phyloP scores from a whole-genome alignment of 2,329 filamentous ascomycete species.

The Colletotrichum trifolii region DNA sequence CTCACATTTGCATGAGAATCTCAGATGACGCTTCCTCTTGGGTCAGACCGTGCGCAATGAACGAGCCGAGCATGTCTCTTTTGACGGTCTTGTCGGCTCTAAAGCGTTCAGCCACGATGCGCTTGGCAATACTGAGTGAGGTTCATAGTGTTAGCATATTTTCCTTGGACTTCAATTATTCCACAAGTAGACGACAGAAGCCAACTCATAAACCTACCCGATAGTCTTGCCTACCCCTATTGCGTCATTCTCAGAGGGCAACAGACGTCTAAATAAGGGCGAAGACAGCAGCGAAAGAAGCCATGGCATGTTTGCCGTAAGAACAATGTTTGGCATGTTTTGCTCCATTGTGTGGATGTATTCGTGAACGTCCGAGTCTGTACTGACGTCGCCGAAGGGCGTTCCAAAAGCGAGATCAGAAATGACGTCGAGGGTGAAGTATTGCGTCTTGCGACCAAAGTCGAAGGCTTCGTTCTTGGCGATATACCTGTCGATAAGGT shows the following conservation, averaged over 20 bases:
- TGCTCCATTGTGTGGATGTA: slow-evolving; percentile 58
- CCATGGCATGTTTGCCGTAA: slow-evolving; percentile 55
- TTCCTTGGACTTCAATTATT: too few relatives aligned
- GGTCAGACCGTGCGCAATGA: slow-evolving; percentile 52
- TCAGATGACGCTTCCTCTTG: slow-evolving; percentile 56
- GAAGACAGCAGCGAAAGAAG: slow-evolving; percentile 53
- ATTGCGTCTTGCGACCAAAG: slow-evolving; percentile 58
- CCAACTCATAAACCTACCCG: slow-evolving; percentile 50
- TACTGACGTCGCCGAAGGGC: slow-evolving; percentile 57
- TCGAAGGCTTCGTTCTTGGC: slow-evolving; percentile 56
- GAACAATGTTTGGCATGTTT: slow-evolving; percentile 56
- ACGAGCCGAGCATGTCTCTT: slow-evolving; percentile 63
- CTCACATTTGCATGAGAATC: slow-evolving; percentile 50
- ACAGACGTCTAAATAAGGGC: slow-evolving; percentile 51
- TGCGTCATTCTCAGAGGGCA: slow-evolving; percentile 53
- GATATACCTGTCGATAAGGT: slow-evolving; percentile 56
- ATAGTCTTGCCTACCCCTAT: slow-evolving; percentile 55
- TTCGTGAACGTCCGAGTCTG: slow-evolving; percentile 58
- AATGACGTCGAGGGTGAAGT: slow-evolving; percentile 66
- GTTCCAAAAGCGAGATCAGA: slow-evolving; percentile 61
- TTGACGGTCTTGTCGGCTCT: slow-evolving; percentile 53
- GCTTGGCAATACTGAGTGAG: slow-evolving; percentile 51
- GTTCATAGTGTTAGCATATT: too few relatives aligned
- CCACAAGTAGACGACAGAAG: background rate
- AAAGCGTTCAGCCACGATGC: slow-evolving; percentile 58